Percentiles rank a stretch among this genome's conserved stretches.
These are phyloP conservation scores for Trichoderma hamatum DNA, from an alignment of 2,329 filamentous ascomycete genomes.

Conservation along the genomic window DNA sequence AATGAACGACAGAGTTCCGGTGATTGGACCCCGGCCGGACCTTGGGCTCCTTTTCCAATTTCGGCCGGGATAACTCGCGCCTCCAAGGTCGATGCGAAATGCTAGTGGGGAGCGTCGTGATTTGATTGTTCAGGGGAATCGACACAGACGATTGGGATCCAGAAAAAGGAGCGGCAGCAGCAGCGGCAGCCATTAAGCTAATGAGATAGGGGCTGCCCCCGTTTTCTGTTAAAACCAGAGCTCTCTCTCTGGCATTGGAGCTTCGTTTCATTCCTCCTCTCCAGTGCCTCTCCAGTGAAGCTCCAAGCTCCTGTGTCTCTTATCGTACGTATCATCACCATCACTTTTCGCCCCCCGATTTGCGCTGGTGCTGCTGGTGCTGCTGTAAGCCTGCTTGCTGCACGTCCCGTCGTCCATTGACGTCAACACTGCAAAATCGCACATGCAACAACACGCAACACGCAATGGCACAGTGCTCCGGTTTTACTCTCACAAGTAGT, in stretches of 20 bases:
- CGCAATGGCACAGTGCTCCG: slow-evolving; percentile 3
- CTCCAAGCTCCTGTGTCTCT: neutral
- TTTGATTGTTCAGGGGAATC: slow-evolving; percentile 16
- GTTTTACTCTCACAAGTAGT: no score
- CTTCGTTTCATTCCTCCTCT: neutral
- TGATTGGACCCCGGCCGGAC: slow-evolving; percentile 1
- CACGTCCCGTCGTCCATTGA: slow-evolving; percentile 13
- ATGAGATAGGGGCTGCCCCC: slow-evolving; percentile 19
- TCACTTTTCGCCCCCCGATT: neutral
- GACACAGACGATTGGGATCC: slow-evolving; percentile 19
- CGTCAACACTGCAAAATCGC: slow-evolving; percentile 23
- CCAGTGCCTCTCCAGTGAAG: neutral
- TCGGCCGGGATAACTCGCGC: slow-evolving; percentile 19
- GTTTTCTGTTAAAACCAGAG: slow-evolving; percentile 17
- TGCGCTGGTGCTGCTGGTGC: neutral
- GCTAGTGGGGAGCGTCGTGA: slow-evolving; percentile 20
- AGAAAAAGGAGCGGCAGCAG: slow-evolving; percentile 25
- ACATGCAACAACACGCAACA: slow-evolving; percentile 2
- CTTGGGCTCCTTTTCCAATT: slow-evolving; percentile 8
- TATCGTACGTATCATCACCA: neutral
- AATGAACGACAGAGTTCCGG: neutral
- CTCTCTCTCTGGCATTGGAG: slow-evolving; percentile 2
- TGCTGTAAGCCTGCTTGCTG: slow-evolving; percentile 10
- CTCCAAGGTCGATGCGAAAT: slow-evolving; percentile 22
- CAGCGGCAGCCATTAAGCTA: neutral